Base-by-base conservation (phyloP, 2,329 filamentous ascomycete species). In the Aspergillus quadricinctus region DNA sequence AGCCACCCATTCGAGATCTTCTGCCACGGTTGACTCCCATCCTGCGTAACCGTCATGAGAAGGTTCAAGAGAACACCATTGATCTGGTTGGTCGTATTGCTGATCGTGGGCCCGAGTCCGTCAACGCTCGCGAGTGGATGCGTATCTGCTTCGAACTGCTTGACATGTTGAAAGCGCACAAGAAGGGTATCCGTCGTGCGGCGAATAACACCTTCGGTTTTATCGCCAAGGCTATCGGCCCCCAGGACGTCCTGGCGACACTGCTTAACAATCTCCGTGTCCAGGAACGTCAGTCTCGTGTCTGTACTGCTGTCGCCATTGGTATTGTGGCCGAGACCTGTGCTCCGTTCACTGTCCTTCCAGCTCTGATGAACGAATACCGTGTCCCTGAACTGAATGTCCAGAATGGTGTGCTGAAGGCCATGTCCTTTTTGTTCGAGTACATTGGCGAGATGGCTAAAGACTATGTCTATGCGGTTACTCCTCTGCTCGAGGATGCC, bases 381-480 rank as follows among this genome's bases (percentile, higher is more conserved):
- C 89, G 94, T 53, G 94, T 99, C 8, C 94, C 94, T 0, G 94
- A 99, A 76, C 87, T 99, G 64, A 99, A 99, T 72, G 94, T 99
- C 27, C 94, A 99, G 73, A 99, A 99, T 66, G 94, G 94, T 77
- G 94, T 99, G 35, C 86, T 99, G 71, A 99, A 99, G 75, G 92
- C 92, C 4, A 83, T 99, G 53, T 95, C 90, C 6, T 99, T 99
- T 82, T 82, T 99, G 59, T 99, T 97, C 70, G 94, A 99, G 72
- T 99, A 99, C 77, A 99, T 99, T 72, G 94, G 94, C 61, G 94
- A 99, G 76, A 97, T 99, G 94, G 91, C 92, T 61, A 99, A 97
- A 78, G 94, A 99, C 75, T 99, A 99, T 72, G 94, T 99, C 70
- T 99, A 99, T 70, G 94, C 95, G 19, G 92, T 99, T 35, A 97